Evolutionary conservation across 495 filamentous ascomycete species (phyloP).

Genomic region (Hypoxylon crocopeplum): DNA sequence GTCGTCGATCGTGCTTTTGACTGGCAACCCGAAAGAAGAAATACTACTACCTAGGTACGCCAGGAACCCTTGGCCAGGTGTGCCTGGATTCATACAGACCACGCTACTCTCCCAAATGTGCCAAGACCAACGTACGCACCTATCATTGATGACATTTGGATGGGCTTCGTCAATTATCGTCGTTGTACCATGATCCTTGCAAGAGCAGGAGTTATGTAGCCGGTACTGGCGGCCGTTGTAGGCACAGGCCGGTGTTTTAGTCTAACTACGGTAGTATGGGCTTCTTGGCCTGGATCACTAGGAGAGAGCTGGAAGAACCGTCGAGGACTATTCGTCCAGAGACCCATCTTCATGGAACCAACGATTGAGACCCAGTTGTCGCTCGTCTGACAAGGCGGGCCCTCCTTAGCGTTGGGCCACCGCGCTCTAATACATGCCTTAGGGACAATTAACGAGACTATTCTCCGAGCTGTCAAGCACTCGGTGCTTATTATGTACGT

Average conservation of each 20-base stretch:
- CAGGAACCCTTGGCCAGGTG: constrained; percentile 35
- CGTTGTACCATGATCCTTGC: constrained; percentile 39
- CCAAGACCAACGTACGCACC: constrained; percentile 30
- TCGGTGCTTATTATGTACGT: constrained; percentile 27
- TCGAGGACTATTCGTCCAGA: constrained; percentile 11
- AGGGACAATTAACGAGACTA: constrained; percentile 24
- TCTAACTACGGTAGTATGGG: constrained; percentile 7
- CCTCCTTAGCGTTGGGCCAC: constrained; percentile 32
- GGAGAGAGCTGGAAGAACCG: constrained; percentile 7
- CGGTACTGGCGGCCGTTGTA: no score
- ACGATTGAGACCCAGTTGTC: constrained; percentile 29
- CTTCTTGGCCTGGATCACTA: constrained; percentile 2
- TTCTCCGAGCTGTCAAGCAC: constrained; percentile 32
- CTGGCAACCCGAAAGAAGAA: constrained; percentile 27
- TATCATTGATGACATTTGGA: constrained; percentile 31
- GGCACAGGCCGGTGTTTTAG: constrained; percentile 7
- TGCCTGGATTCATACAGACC: constrained; percentile 36
- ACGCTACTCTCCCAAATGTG: constrained; percentile 27
- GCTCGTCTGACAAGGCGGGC: constrained; percentile 23
- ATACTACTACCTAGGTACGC: no score
- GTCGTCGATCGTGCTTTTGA: constrained; percentile 34
- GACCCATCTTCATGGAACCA: constrained; percentile 28
- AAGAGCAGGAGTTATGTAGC: constrained; percentile 30
- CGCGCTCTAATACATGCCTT: constrained; percentile 4
- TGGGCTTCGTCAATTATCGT: constrained; percentile 34